A percentile compares a stretch with the other conserved stretches of the same genome.
Conservation (phyloP, 345 rosid genomes). For the Melaleuca quinquenervia region DNA sequence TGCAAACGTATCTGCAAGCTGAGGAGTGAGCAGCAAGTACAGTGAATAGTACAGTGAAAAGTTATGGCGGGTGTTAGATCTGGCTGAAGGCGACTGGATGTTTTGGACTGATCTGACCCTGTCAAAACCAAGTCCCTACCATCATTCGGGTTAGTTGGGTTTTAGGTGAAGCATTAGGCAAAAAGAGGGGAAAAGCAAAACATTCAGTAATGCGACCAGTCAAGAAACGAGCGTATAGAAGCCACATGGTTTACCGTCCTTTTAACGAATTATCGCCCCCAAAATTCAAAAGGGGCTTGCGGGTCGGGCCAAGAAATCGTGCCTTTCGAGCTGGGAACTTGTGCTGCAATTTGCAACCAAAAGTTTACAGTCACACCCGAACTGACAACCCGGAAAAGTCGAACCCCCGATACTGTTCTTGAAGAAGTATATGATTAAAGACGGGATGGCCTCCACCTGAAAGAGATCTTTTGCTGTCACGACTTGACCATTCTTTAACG, state of each 20-base stretch:
- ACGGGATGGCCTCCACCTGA: background rate
- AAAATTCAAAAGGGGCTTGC: background rate
- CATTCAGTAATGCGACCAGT: background rate
- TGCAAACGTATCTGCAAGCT: background rate
- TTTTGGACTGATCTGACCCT: background rate
- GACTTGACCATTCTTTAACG: background rate
- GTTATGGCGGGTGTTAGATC: background rate
- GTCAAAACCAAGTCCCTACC: background rate
- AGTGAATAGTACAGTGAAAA: background rate
- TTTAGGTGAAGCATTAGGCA: background rate
- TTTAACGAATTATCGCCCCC: background rate
- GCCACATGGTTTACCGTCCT: background rate
- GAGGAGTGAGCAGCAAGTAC: background rate
- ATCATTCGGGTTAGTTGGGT: background rate
- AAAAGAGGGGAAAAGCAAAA: background rate
- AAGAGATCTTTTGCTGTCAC: background rate
- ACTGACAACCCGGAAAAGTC: background rate
- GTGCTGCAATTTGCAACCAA: background rate
- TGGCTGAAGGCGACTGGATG: background rate
- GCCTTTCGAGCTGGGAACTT: background rate
- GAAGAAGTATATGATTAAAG: background rate
- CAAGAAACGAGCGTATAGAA: background rate
- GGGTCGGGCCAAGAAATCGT: background rate
- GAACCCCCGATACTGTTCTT: background rate
- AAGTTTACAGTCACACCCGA: too few species aligned